phyloP scores from a whole-genome alignment of 75 land plant genomes.

The Chamaecyparis obtusa region DNA sequence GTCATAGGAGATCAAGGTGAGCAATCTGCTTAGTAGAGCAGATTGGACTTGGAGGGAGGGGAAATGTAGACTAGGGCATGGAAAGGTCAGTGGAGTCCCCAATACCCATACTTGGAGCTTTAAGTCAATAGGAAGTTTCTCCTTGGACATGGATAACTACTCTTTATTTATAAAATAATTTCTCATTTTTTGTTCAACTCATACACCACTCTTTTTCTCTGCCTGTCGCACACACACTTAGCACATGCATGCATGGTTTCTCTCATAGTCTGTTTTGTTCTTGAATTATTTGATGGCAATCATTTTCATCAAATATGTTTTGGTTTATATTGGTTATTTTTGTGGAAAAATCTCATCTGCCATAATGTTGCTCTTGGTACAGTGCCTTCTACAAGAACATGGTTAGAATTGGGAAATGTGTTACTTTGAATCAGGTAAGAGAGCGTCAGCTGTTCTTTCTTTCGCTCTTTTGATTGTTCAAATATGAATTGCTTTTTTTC shows the following conservation, averaged over 20 bases:
- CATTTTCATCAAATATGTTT: neutral
- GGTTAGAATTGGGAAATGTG: slow-evolving; percentile 84
- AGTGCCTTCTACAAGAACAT: slow-evolving; percentile 90
- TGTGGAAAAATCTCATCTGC: neutral
- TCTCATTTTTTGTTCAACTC: neutral
- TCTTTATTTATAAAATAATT: neutral
- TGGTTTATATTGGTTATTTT: neutral
- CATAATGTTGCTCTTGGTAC: slow-evolving; percentile 19
- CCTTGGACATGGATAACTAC: neutral
- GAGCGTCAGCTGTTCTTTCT: neutral
- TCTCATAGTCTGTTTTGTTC: neutral
- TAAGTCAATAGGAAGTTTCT: neutral
- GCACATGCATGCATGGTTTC: neutral
- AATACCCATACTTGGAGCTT: neutral
- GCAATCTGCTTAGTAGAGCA: neutral
- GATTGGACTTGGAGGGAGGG: neutral
- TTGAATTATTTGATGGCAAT: neutral
- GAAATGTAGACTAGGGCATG: neutral
- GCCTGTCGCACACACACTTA: neutral
- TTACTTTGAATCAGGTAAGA: slow-evolving; percentile 87
- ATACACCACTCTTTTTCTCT: neutral
- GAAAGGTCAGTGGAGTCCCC: too few species aligned
- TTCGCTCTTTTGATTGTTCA: neutral
- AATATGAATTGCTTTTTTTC: neutral
- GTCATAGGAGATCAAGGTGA: neutral